Evolutionary conservation across 306 rosid species (phyloP), one percentile per base, ranked within the genome.

Genomic region (Rubus idaeus): DNA sequence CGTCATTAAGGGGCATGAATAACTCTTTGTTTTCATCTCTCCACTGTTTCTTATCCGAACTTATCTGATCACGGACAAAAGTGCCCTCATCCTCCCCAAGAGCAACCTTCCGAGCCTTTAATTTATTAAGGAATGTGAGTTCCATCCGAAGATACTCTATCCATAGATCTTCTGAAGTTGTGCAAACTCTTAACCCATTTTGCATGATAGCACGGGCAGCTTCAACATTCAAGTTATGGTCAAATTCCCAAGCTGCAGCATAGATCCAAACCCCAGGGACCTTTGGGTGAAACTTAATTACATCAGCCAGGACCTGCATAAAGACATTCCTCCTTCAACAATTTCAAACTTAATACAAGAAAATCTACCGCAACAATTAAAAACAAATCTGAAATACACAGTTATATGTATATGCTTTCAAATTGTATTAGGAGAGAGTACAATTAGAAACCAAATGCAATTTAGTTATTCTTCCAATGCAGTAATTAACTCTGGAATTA

Each of bases 171-270:
- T 90, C 97, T 1, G 98, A 92, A 63, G 77, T 75, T 12, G 89
- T 86, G 69, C 96, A 90, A 77, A 87, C 88, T 84, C 97, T 89
- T 78, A 95, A 87, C 79, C 97, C 98, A 65, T 78, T 89, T 71
- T 87, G 91, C 98, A 95, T 95, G 64, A 91, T 83, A 87, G 93
- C 89, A 69, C 97, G 98, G 10, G 97, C 96, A 46, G 97, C 89
- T 44, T 80, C 85, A 14, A 89, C 93, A 81, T 95, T 95, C 76
- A 84, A 80, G 86, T 89, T 89, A 68, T 83, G 88, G 85, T 90
- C 97, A 72, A 95, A 95, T 84, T 95, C 98, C 98, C 98, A 95
- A 86, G 97, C 96, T 35, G 98, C 98, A 77, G 96, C 96, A 85
- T 95, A 95, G 18, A 95, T 88, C 98, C 98, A 95, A 78, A 88